Base-by-base conservation (phyloP, 371 early-diverging fungal genomes). In the Mortierella sp. region DNA sequence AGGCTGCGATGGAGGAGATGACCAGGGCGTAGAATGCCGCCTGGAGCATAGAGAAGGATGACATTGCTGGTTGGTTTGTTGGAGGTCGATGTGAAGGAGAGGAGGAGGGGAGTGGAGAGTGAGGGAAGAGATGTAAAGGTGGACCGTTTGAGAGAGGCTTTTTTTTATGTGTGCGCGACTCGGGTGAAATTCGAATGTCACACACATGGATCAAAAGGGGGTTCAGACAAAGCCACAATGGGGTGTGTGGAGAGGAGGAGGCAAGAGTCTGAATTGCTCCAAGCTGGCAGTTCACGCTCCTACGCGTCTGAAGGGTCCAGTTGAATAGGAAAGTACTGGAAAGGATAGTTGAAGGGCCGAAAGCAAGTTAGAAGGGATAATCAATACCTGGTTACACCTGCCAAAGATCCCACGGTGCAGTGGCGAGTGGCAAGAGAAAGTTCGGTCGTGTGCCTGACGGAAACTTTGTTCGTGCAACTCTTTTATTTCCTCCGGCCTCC, bases 21-120 rank as follows among this genome's bases (percentile, higher is more conserved):
- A 76, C 61, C 51, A 86, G 43, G 9, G 82, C 80, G 57, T 77
- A 79, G 40, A 82, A 79, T 31, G 79, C 77, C 37, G 72, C 50
- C 9, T 73, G 64, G 34, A 82, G 51, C 73, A 82, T 75, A 55
- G 26, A 40, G 43, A 79, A 59, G 16, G 59, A 59, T 6, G 59
- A 59, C 59, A 59, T 59, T 28, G 31, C 6, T 8, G 64, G 37
- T 0, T 5, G 9, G 64, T 31, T 16, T 64, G 21, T 40, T n/a
- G n/a, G n/a, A n/a, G n/a, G n/a, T n/a, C n/a, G 28, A 11, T 61
- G 61, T 14, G 34, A 21, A 19, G 61, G 5, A 34, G 34, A 31
- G 61, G 19, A 16, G 34, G 19, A 14, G 34, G 10, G 34, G 19
- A 5, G 21, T 6, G 61, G 31, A 19, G 31, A 34, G n/a, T n/a